phyloP scores from a whole-genome alignment of 2,329 filamentous ascomycete species.

The Aspergillus sp. region DNA sequence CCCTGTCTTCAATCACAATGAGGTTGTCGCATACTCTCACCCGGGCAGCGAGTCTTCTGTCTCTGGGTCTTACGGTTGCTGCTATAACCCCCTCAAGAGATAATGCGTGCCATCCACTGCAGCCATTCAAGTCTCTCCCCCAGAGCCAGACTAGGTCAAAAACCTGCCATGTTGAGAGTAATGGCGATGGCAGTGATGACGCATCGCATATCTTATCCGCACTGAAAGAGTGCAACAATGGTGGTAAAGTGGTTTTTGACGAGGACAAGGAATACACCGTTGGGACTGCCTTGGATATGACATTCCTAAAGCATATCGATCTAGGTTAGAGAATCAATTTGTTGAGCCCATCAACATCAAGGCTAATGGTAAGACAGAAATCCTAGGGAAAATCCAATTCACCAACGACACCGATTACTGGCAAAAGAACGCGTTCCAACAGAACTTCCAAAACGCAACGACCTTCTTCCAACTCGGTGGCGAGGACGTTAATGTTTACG shows the following conservation, averaged over 20 bases:
- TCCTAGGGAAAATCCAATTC: slow-evolving; percentile 59
- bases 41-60: slow-evolving; percentile 14
- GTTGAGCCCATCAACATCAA: neutral
- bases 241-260: slow-evolving; percentile 58
- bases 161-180: slow-evolving; percentile 23
- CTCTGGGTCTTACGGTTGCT: slow-evolving; percentile 13
- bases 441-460: slow-evolving; percentile 61
- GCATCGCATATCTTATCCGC: slow-evolving; percentile 50
- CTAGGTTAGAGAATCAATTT: slow-evolving; percentile 38
- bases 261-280: slow-evolving; percentile 55
- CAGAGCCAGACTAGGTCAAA: slow-evolving; percentile 16
- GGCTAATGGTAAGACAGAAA: slow-evolving; percentile 35
- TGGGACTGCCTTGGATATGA: slow-evolving; percentile 61
- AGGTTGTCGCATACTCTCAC: slow-evolving; percentile 19
- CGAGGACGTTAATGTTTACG: slow-evolving; percentile 63
- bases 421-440: slow-evolving; percentile 60
- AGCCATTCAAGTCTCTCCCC: slow-evolving; percentile 26
- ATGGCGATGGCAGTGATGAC: slow-evolving; percentile 41
- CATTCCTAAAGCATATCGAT: slow-evolving; percentile 60
- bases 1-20: slow-evolving; percentile 11
- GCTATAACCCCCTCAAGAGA: slow-evolving; percentile 16
- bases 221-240: slow-evolving; percentile 57
- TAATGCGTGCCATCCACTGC: slow-evolving; percentile 21
- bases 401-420: slow-evolving; percentile 65
- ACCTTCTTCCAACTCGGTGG: slow-evolving; percentile 66